phyloP scores from a whole-genome alignment of 2,329 filamentous ascomycete genomes.

The Fusarium sarcochroum region DNA sequence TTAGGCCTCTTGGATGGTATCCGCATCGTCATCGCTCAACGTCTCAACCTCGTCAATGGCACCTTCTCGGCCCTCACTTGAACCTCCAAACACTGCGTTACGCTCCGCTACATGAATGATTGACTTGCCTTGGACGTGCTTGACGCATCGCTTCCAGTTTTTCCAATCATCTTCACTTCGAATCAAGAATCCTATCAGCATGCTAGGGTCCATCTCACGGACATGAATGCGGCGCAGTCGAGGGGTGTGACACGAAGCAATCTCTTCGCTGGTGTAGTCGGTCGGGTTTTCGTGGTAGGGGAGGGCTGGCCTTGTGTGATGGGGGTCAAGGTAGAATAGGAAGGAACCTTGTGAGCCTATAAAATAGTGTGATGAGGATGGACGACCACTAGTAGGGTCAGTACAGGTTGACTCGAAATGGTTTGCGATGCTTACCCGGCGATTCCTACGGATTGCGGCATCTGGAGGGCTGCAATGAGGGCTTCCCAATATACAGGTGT shows the following conservation, averaged over 20 bases:
- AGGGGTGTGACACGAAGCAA: slow-evolving; percentile 88
- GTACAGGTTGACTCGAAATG: not conserved
- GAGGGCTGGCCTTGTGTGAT: slow-evolving; percentile 83
- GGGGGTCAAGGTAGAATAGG: slow-evolving; percentile 96
- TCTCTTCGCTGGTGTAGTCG: slow-evolving; percentile 78
- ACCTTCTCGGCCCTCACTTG: slow-evolving; percentile 72
- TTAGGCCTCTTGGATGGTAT: slow-evolving; percentile 55
- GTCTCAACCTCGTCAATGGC: slow-evolving; percentile 93
- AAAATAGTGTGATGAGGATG: slow-evolving; percentile 84
- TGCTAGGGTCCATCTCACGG: slow-evolving; percentile 96
- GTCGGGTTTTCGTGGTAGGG: slow-evolving; percentile 69
- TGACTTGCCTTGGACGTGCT: slow-evolving; percentile 82
- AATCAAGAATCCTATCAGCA: slow-evolving; percentile 95
- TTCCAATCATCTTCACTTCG: slow-evolving; percentile 85
- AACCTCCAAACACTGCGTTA: slow-evolving; percentile 70
- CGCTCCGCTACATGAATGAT: slow-evolving; percentile 87
- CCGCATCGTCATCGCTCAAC: slow-evolving; percentile 80
- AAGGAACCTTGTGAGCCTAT: slow-evolving; percentile 75
- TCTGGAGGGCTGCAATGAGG: slow-evolving; percentile 85
- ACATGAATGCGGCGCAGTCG: slow-evolving; percentile 86
- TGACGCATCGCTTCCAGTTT: slow-evolving; percentile 83
- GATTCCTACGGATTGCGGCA: slow-evolving; percentile 94
- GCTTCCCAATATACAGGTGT: slow-evolving; percentile 96
- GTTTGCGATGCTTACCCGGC: slow-evolving; percentile 77
- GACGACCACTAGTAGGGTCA: slow-evolving; percentile 77